phyloP scores from a whole-genome alignment of 2,329 filamentous ascomycete genomes.

The Penicillium paneum region DNA sequence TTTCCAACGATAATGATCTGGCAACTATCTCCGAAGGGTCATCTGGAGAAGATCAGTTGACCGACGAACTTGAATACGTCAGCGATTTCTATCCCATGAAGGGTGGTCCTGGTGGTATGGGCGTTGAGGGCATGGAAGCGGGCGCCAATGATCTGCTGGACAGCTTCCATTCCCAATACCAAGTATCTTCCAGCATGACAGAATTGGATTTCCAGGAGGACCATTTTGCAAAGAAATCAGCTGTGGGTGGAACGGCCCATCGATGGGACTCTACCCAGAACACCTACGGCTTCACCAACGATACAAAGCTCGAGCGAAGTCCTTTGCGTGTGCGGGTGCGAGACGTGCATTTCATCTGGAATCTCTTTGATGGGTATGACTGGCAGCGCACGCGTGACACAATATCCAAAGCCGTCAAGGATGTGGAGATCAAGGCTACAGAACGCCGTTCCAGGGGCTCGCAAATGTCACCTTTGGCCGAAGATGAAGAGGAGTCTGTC shows the following conservation, averaged over 20 bases:
- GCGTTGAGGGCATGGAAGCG: conserved; percentile 35
- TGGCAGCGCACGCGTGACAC: conserved; percentile 84
- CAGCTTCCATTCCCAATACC: conserved; percentile 54
- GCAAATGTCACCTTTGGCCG: conserved; percentile 51
- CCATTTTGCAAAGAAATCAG: conserved; percentile 66
- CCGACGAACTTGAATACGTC: conserved; percentile 50
- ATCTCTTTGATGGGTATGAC: conserved; percentile 95
- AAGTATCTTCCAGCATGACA: conserved; percentile 55
- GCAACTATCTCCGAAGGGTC: conserved; percentile 47
- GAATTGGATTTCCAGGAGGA: conserved; percentile 73
- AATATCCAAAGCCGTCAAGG: conserved; percentile 82
- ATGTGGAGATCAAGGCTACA: conserved; percentile 77
- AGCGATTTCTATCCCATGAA: conserved; percentile 55
- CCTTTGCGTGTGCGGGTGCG: conserved; percentile 75
- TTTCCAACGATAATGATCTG: conserved; percentile 34
- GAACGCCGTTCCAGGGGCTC: conserved; percentile 65
- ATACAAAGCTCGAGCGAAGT: conserved; percentile 59
- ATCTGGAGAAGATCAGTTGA: conserved; percentile 38
- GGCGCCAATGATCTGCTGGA: conserved; percentile 44
- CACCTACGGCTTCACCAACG: conserved; percentile 65
- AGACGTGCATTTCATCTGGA: conserved; percentile 94
- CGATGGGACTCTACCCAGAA: conserved; percentile 78
- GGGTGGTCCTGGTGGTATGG: conserved; percentile 39
- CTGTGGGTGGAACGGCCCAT: conserved; percentile 65
- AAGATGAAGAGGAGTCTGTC: conserved; percentile 73